phyloP scores from a whole-genome alignment of 148 eudicot species.

The Amaranthus cruentus region DNA sequence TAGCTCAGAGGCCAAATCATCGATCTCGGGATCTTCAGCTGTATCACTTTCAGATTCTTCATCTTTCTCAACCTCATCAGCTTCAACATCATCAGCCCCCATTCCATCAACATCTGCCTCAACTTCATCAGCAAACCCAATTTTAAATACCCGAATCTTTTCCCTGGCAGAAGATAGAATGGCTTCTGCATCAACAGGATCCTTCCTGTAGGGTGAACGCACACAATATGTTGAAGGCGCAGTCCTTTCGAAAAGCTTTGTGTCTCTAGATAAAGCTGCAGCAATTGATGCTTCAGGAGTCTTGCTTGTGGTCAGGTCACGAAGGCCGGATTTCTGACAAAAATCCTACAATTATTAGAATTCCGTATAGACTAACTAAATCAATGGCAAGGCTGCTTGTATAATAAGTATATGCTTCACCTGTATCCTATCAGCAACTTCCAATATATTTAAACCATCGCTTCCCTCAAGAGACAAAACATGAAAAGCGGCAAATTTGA shows the following conservation, averaged over 20 bases:
- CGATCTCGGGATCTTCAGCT: conserved; percentile 78
- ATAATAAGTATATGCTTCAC: conserved; percentile 24
- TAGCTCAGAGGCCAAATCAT: conserved; percentile 48
- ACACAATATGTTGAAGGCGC: conserved; percentile 96
- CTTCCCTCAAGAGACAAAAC: conserved; percentile 86
- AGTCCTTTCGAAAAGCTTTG: conserved; percentile 87
- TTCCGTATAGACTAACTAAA: not conserved
- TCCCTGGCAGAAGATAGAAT: conserved; percentile 70
- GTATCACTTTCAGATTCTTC: conserved; percentile 85
- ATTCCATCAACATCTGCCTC: conserved; percentile 56
- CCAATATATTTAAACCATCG: conserved; percentile 70
- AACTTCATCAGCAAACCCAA: conserved; percentile 54
- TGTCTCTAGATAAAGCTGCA: conserved; percentile 91
- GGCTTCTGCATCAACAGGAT: conserved; percentile 65
- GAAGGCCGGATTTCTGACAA: conserved; percentile 77
- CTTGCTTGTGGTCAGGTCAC: conserved; percentile 92
- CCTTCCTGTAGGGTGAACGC: conserved; percentile 73
- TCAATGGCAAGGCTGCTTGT: not conserved
- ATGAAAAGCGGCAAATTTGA: conserved; percentile 92
- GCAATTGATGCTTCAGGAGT: conserved; percentile 98
- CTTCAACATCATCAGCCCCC: conserved; percentile 68
- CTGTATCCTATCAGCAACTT: conserved; percentile 93
- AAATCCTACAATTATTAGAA: conserved; percentile 11
- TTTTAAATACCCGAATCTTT: conserved; percentile 54
- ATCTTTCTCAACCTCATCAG: conserved; percentile 72